phyloP scores from a whole-genome alignment of 768 basidiomycete species.

The Trametes villosa region DNA sequence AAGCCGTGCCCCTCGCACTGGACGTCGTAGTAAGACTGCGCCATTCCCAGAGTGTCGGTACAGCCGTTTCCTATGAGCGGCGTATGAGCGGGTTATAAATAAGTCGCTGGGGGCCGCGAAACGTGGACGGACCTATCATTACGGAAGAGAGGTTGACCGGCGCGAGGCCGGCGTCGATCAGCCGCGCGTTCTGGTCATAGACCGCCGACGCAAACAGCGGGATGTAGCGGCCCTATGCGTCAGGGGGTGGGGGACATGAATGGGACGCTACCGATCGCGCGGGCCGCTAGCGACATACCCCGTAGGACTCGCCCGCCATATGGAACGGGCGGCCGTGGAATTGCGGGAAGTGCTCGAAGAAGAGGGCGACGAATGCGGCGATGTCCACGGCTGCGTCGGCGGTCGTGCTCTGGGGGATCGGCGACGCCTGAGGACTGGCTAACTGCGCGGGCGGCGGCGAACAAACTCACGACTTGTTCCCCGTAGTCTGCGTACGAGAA shows the following conservation, averaged over 20 bases:
- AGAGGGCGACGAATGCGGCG: slow-evolving; percentile 67
- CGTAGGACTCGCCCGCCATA: slow-evolving; percentile 51
- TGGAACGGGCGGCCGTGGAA: slow-evolving; percentile 62
- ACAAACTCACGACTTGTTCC: slow-evolving; percentile 55
- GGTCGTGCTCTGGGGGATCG: slow-evolving; percentile 52
- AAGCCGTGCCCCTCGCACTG: slow-evolving; percentile 39
- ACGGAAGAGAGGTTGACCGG: slow-evolving; percentile 50
- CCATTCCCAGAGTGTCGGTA: slow-evolving; percentile 8
- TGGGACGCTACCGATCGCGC: too few relatives aligned
- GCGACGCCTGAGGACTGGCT: background rate
- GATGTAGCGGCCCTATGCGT: slow-evolving; percentile 48
- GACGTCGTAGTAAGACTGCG: slow-evolving; percentile 49
- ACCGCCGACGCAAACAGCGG: slow-evolving; percentile 50
- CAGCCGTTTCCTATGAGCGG: slow-evolving; percentile 25
- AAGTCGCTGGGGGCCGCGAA: background rate
- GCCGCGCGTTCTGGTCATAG: slow-evolving; percentile 47
- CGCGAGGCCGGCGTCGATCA: slow-evolving; percentile 46
- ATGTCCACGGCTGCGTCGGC: slow-evolving; percentile 72
- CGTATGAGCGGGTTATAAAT: background rate
- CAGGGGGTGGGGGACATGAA: background rate
- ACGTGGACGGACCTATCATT: slow-evolving; percentile 43
- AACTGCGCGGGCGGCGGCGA: background rate
- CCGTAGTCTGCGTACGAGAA: slow-evolving; percentile 60
- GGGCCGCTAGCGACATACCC: slow-evolving; percentile 35
- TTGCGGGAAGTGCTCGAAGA: slow-evolving; percentile 69